These are phyloP conservation scores for Entomortierella chlamydospora DNA, from an alignment of 192 early-diverging fungal genomes.

Conservation along the genomic window DNA sequence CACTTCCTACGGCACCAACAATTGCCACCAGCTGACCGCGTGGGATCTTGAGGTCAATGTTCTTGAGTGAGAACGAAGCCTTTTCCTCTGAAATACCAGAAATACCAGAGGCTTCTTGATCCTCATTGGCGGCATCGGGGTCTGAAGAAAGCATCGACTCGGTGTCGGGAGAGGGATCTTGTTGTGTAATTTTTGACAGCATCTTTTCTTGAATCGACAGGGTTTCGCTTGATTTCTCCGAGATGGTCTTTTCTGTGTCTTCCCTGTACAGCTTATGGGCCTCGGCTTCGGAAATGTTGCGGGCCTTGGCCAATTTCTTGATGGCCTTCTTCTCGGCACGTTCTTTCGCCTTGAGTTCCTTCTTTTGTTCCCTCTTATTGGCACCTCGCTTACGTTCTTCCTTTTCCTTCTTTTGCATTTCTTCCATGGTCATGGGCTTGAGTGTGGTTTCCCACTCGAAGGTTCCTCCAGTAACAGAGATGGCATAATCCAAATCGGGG, in stretches of 20 bases:
- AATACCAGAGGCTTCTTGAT: constrained; percentile 47
- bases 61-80: constrained; percentile 54
- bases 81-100: constrained; percentile 61
- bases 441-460: constrained; percentile 74
- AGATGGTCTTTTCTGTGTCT: constrained; percentile 9
- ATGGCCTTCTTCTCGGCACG: constrained; percentile 40
- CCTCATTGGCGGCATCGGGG: neutral
- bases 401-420: constrained; percentile 51
- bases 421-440: constrained; percentile 49
- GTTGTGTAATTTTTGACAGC: constrained; percentile 22
- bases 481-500: constrained; percentile 56
- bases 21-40: constrained; percentile 79
- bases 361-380: constrained; percentile 51
- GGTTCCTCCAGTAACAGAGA: constrained; percentile 68
- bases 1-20: constrained; percentile 79
- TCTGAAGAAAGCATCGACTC: constrained; percentile 35
- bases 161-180: constrained; percentile 46
- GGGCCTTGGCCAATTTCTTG: constrained; percentile 39
- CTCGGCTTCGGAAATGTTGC: constrained; percentile 26
- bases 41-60: constrained; percentile 56
- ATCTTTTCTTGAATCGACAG: constrained; percentile 53
- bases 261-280: constrained; percentile 36
- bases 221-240: constrained; percentile 50
- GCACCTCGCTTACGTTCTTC: constrained; percentile 49
- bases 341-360: constrained; percentile 47